A percentile compares a stretch with the other conserved stretches of the same genome.
Conservation (phyloP, 495 filamentous ascomycete genomes). For the Cenococcum geophilum region DNA sequence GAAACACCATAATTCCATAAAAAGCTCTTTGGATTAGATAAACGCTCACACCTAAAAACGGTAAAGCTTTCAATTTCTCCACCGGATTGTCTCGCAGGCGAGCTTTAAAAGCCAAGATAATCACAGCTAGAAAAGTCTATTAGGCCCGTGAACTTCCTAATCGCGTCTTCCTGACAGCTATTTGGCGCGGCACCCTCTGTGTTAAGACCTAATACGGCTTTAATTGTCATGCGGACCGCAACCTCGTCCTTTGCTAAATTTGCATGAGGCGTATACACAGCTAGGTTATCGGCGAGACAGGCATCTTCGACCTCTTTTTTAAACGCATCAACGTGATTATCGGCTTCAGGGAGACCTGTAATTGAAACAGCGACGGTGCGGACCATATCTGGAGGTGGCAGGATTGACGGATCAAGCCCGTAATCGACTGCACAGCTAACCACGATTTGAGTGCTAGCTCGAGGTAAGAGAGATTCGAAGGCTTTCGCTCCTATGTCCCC, state of each 20-base stretch:
- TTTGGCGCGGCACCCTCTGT: background rate
- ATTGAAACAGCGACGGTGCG: background rate
- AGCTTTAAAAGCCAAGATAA: background rate
- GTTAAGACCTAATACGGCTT: background rate
- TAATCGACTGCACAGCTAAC: background rate
- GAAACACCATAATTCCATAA: no score
- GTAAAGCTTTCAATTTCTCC: no score
- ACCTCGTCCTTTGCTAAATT: background rate
- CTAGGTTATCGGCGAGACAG: background rate
- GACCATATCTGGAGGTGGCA: background rate
- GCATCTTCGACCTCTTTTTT: background rate
- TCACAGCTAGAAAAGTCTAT: background rate
- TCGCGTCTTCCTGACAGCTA: background rate
- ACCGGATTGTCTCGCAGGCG: background rate
- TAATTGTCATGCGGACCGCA: background rate
- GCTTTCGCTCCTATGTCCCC: background rate
- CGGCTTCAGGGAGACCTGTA: background rate
- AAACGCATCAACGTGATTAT: background rate
- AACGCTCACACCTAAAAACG: no score
- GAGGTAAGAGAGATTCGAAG: background rate
- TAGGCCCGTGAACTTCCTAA: background rate
- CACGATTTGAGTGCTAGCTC: background rate
- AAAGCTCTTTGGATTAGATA: no score
- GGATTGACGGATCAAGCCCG: background rate
- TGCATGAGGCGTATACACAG: background rate